Conservation (phyloP, 1,139 yeast genomes). For the Candida glucosophila region DNA sequence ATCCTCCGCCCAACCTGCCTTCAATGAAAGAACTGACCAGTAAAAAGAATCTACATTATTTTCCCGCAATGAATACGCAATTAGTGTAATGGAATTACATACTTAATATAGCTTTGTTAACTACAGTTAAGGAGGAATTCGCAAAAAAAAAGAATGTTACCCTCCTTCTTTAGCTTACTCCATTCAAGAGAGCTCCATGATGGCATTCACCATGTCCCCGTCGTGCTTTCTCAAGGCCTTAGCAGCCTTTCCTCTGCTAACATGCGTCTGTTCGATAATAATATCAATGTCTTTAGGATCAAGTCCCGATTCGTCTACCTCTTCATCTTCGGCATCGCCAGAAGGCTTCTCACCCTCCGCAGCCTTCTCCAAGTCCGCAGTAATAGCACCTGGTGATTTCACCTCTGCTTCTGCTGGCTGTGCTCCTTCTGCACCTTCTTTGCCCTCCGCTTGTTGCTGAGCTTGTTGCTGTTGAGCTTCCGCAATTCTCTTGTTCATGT, state of each 20-base stretch:
- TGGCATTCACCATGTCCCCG: slow-evolving; percentile 93
- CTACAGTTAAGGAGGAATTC: too few relatives aligned
- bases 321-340: slow-evolving; percentile 54
- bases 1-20: too few relatives aligned
- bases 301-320: slow-evolving; percentile 72
- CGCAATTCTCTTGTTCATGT: slow-evolving; percentile 72
- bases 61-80: too few relatives aligned
- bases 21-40: too few relatives aligned
- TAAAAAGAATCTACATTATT: too few relatives aligned
- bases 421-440: slow-evolving; percentile 36
- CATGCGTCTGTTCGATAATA: slow-evolving; percentile 85
- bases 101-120: too few relatives aligned
- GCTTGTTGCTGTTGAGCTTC: slow-evolving; percentile 44
- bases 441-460: slow-evolving; percentile 58
- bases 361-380: slow-evolving; percentile 85
- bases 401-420: slow-evolving; percentile 16
- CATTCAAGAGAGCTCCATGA: slow-evolving; percentile 77
- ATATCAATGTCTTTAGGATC: slow-evolving; percentile 72
- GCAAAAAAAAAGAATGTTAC: too few relatives aligned
- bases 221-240: slow-evolving; percentile 84
- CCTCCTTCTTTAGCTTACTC: too few relatives aligned
- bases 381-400: slow-evolving; percentile 69
- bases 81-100: too few relatives aligned
- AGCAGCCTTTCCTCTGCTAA: slow-evolving; percentile 81
- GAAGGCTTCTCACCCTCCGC: slow-evolving; percentile 40